These are phyloP conservation scores for Eucalyptus sp. DNA, from an alignment of 345 rosid species.

Conservation along the genomic window DNA sequence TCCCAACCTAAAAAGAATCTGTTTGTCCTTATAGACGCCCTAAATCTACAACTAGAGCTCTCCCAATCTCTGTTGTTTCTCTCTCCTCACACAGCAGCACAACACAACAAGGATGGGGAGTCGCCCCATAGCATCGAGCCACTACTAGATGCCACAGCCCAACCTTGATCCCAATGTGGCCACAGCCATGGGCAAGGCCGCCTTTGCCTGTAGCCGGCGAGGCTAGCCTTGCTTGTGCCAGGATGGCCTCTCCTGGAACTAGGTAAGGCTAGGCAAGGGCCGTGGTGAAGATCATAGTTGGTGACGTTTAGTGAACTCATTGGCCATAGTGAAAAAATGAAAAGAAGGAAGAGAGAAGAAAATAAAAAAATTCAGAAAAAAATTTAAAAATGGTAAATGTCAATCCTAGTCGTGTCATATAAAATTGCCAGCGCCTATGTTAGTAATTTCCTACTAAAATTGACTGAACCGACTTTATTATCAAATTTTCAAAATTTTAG, in stretches of 20 bases:
- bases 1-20: background rate
- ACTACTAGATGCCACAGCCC: background rate
- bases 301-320: background rate
- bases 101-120: too few species aligned
- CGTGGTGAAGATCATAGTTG: fast-evolving
- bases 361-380: too few species aligned
- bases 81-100: too few species aligned
- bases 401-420: fast-evolving
- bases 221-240: background rate
- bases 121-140: too few species aligned
- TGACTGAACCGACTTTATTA: fast-evolving
- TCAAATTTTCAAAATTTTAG: background rate
- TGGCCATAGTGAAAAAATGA: background rate
- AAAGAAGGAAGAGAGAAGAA: background rate
- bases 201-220: fast-evolving
- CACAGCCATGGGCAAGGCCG: background rate
- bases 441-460: too few species aligned
- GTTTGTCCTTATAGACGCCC: background rate
- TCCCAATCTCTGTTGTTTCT: too few species aligned
- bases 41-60: background rate
- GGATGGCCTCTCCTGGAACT: too few species aligned
- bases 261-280: fast-evolving
- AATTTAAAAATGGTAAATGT: too few species aligned
- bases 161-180: background rate
- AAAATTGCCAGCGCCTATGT: fast-evolving